Percentiles rank a stretch among this genome's conserved stretches.
These are phyloP conservation scores for Simplicillium aogashimaense DNA, from an alignment of 2,329 filamentous ascomycete species.

Conservation along the genomic window DNA sequence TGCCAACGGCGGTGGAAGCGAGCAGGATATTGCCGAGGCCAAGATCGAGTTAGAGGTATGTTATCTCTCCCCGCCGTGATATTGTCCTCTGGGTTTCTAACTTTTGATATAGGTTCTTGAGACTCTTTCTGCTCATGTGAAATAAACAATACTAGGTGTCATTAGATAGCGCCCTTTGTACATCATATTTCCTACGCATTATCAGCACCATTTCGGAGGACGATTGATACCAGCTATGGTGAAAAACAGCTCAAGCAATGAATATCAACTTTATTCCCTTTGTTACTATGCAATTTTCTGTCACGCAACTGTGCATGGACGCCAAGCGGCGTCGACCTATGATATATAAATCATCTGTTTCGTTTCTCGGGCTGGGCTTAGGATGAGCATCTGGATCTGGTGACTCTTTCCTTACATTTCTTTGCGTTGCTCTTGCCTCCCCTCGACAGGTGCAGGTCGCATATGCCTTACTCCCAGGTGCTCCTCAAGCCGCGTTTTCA, in stretches of 20 bases:
- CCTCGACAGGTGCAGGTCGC: no score
- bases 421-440: no score
- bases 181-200: slow-evolving; percentile 27
- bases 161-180: slow-evolving; percentile 30
- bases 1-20: slow-evolving; percentile 78
- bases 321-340: no score
- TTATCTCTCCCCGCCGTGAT: slow-evolving; percentile 1
- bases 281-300: slow-evolving; percentile 1
- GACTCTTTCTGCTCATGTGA: slow-evolving; percentile 70
- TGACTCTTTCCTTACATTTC: no score
- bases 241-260: slow-evolving; percentile 3
- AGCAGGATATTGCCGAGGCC: slow-evolving; percentile 96
- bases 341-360: no score
- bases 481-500: no score
- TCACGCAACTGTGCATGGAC: not conserved
- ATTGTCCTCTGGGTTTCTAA: not conserved
- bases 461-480: no score
- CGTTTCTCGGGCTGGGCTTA: no score
- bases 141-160: slow-evolving; percentile 53
- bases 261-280: slow-evolving; percentile 6
- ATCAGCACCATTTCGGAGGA: slow-evolving; percentile 22
- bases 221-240: slow-evolving; percentile 25
- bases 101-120: slow-evolving; percentile 57
- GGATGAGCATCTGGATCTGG: no score
- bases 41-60: slow-evolving; percentile 97